Base-by-base conservation (phyloP, 2,329 filamentous ascomycete genomes). In the Sclerotinia sclerotiorum region DNA sequence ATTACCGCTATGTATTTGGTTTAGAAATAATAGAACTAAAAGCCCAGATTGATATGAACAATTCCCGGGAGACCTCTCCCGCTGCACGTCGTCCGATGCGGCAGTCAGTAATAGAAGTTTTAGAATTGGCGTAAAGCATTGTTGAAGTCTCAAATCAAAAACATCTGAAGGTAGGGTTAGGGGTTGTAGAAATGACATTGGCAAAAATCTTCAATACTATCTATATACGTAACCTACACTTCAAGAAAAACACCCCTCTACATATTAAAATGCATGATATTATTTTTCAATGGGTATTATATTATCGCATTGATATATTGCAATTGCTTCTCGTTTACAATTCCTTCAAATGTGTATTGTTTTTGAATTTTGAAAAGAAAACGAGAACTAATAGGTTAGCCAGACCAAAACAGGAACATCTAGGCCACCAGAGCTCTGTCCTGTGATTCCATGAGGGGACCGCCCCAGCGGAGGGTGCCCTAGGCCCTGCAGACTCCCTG, bases 41-140 rank as follows among this genome's bases (percentile, higher is more conserved):
- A n/a, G 44, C 11, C 35, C 44, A 21, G 35, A 63, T 61, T 19
- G 46, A 24, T 39, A 42, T 51, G 49, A 54, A 15, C 24, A 60
- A 55, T 44, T 55, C 48, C 54, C 46, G 56, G 55, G 46, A 61
- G 48, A 35, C n/a, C n/a, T 42, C 65, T 67, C 65, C 65, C 48
- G 65, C 56, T 67, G 65, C 46, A 67, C 15, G 44, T 24, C 57
- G 29, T 66, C 42, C 32, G 55, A 60, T 51, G 15, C 17, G 58
- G 54, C 46, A 54, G 48, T 24, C 46, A 54, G 48, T 24, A 42
- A 13, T 35, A 62, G 39, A n/a, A 19, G n/a, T 39, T 24, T 61
- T 42, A 13, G 48, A 29, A 67, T 62, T 62, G 56, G 56, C 55
- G 44, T 65, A 55, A n/a, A 29, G 64, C 27, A 49, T 13, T 46